phyloP scores from a whole-genome alignment of 192 early-diverging fungal genomes.

The Podila epigama region DNA sequence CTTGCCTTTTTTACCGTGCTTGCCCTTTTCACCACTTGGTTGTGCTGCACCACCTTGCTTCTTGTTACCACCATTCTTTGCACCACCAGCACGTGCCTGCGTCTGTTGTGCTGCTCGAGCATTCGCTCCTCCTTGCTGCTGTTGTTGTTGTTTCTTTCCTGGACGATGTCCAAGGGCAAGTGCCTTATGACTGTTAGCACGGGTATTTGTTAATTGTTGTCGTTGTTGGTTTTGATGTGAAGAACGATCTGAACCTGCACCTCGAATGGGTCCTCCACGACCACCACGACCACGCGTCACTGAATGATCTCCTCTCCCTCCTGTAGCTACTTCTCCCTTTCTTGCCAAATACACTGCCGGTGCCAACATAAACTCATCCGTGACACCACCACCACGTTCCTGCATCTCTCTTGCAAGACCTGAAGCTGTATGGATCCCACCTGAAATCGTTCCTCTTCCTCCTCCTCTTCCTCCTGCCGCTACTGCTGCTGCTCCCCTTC shows the following conservation, averaged over 20 bases:
- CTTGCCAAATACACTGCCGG: conserved; percentile 1
- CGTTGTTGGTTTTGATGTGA: background rate
- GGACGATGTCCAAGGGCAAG: conserved; percentile 26
- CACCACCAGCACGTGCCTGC: background rate
- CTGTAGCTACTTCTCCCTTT: too few relatives aligned
- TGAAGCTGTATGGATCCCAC: conserved; percentile 25
- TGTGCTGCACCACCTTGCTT: background rate
- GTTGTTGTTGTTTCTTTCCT: conserved; percentile 10
- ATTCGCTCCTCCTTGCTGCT: background rate
- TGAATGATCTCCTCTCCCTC: background rate
- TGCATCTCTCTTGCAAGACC: conserved; percentile 46
- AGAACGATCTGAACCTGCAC: background rate
- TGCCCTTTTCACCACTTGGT: background rate
- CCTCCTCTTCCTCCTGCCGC: conserved; percentile 1
- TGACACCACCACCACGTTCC: conserved; percentile 37
- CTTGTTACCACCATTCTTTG: conserved; percentile 1
- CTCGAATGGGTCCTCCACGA: background rate
- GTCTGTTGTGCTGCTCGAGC: background rate
- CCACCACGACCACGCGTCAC: background rate
- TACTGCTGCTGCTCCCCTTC: background rate
- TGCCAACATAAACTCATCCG: conserved; percentile 28
- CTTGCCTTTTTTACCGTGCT: conserved; percentile 1
- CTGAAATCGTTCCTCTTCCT: background rate
- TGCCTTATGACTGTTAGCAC: conserved; percentile 22
- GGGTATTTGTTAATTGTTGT: background rate